These are phyloP conservation scores for Flagelloscypha sp. DNA, from an alignment of 768 basidiomycete species.

Conservation along the genomic window DNA sequence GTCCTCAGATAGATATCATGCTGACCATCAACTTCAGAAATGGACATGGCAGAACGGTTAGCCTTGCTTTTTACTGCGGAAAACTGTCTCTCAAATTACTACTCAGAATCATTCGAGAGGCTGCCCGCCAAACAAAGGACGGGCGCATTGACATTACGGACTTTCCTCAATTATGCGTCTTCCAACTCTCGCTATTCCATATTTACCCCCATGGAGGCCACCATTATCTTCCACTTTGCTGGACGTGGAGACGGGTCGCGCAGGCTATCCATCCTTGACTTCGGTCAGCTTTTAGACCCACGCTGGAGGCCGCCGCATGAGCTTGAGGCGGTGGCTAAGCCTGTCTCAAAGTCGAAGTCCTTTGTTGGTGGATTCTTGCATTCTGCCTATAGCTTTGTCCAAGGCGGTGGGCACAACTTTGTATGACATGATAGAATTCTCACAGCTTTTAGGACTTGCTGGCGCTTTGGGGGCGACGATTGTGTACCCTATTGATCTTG, in stretches of 20 bases:
- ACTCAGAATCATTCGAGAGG: constrained; percentile 77
- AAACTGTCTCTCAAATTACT: neutral
- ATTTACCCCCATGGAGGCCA: constrained; percentile 97
- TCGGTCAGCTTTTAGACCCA: constrained; percentile 87
- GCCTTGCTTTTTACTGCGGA: constrained; percentile 11
- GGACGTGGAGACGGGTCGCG: constrained; percentile 64
- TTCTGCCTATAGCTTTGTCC: constrained; percentile 79
- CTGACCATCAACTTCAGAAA: constrained; percentile 41
- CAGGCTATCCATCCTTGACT: constrained; percentile 80
- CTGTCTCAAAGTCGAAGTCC: constrained; percentile 25
- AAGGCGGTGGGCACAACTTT: constrained; percentile 54
- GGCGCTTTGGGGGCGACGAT: constrained; percentile 96
- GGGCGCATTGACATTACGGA: constrained; percentile 95
- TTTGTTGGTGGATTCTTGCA: constrained; percentile 50
- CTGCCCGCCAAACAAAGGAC: constrained; percentile 84
- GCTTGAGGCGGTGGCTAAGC: constrained; percentile 27
- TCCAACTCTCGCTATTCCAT: constrained; percentile 85
- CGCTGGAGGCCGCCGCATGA: constrained; percentile 74
- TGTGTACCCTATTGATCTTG: constrained; percentile 94
- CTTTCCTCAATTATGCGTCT: constrained; percentile 84
- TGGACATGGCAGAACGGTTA: constrained; percentile 93
- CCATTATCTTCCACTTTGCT: constrained; percentile 97
- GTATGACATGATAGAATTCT: constrained; percentile 2
- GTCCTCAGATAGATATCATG: constrained; percentile 2
- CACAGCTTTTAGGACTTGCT: constrained; percentile 57